Evolutionary conservation across 2,329 filamentous ascomycete species (phyloP), one percentile per base, ranked within the genome.

Genomic region (Xylariaceae sp.): DNA sequence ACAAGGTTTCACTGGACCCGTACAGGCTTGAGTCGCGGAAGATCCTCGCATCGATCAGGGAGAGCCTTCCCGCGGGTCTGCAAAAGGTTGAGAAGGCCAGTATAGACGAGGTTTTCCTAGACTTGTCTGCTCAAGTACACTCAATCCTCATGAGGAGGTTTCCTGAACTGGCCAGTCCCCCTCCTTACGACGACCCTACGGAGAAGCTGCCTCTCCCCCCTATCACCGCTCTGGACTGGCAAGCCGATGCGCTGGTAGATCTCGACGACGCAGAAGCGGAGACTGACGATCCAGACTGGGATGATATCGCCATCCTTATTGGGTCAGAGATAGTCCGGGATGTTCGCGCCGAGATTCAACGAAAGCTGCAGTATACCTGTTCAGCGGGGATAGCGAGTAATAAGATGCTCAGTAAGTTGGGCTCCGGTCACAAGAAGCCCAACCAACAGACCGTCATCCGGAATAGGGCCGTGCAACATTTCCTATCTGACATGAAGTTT

Each of bases 351-450:
- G 71, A 77, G 38, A 76, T 98, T 43, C 80, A 75, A 51, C 74
- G 85, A 34, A 73, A 76, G 49, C 68, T 97, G 39, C 78, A 81
- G 40, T 98, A 96, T 61, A 97, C 91, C 3, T 96, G 90, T 65
- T 95, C 91, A 6, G 91, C 81, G 1, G 93, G 93, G 6, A 73
- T 98, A 49, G 86, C 89, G 22, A 79, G 78, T 50, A 98, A 96
- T 70, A 98, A 97, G 67, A 89, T 96, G 78, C 73, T 98, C 45
- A 89, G 90, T 47, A 98, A 98, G 68, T 71, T 98, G 42, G 93
- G 91, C 22, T 95, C 89, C 18, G 89, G 79, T 6, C 82, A 90
- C 68, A 90, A 89, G 67, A 98, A 98, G 64, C 93, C 93, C 26
- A 93, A 96, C 59, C 80, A 85, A 52, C 93, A 98, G 66, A 97